A percentile compares a stretch with the other conserved stretches of the same genome.
phyloP scores from a whole-genome alignment of 1,139 yeast genomes.

The Saccharomyces hybrid region DNA sequence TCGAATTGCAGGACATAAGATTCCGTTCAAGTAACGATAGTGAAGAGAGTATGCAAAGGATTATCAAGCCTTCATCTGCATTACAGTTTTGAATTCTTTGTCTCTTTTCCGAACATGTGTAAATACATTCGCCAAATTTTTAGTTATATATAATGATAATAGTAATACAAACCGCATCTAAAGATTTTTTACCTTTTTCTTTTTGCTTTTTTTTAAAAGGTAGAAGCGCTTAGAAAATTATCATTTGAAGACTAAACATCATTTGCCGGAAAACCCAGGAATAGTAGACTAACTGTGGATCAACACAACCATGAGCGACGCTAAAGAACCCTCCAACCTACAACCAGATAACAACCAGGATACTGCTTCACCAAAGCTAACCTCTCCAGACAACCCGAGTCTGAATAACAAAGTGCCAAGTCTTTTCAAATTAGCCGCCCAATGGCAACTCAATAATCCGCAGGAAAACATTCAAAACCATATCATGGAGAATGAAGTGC shows the following conservation, averaged over 20 bases:
- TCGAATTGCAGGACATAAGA: constrained; percentile 21
- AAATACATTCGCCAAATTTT: not conserved
- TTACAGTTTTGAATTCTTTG: constrained; percentile 16
- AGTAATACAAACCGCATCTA: not conserved
- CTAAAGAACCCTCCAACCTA: not conserved
- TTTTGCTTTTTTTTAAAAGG: not conserved
- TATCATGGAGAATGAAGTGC: constrained; percentile 16
- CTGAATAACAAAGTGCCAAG: constrained; percentile 1
- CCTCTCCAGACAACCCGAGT: not conserved
- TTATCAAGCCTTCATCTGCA: constrained; percentile 23
- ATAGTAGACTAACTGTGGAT: not conserved
- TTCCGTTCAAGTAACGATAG: constrained; percentile 17
- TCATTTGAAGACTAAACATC: not conserved
- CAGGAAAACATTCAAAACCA: constrained; percentile 10
- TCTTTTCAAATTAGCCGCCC: constrained; percentile 18
- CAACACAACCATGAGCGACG: not conserved
- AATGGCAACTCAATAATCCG: constrained; percentile 18
- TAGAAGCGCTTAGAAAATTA: not conserved
- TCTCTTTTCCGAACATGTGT: not conserved
- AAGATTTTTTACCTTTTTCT: not conserved
- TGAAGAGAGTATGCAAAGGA: constrained; percentile 11
- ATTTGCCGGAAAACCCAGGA: not conserved
- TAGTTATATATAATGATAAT: not conserved
- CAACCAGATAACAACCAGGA: not conserved
- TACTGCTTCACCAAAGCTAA: not conserved